Evolutionary conservation across 805 yeast species (phyloP).

Genomic region (Candida tibetensis): DNA sequence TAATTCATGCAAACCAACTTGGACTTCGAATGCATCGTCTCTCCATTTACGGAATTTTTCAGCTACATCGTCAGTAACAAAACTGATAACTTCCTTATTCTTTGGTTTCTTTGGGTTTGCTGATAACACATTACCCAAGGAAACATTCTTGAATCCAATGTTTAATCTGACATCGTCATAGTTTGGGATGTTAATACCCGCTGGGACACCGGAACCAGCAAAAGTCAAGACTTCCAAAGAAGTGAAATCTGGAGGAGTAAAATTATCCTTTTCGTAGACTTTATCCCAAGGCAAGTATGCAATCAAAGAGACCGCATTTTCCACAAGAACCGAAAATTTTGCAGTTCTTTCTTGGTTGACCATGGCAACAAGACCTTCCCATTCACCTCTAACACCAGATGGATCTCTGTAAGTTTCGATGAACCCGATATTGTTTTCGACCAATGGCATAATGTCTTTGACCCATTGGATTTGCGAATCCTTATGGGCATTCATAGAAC

Average conservation of each 20-base stretch:
- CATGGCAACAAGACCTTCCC: constrained; percentile 90
- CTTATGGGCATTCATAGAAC: constrained; percentile 82
- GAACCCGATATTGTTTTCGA: constrained; percentile 77
- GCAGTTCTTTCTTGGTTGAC: constrained; percentile 84
- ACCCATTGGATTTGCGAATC: constrained; percentile 86
- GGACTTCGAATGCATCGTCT: constrained; percentile 85
- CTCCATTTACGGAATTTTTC: constrained; percentile 66
- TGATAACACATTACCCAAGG: constrained; percentile 79
- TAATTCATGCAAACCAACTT: constrained; percentile 89
- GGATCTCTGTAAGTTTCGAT: constrained; percentile 94
- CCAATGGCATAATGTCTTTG: constrained; percentile 74
- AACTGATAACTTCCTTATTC: constrained; percentile 66
- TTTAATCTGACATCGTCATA: constrained; percentile 85
- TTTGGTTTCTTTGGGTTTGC: constrained; percentile 64
- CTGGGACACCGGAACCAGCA: constrained; percentile 88
- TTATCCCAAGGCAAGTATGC: constrained; percentile 72
- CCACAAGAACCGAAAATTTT: constrained; percentile 70
- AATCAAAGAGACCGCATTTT: constrained; percentile 63
- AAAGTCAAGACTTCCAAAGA: constrained; percentile 86
- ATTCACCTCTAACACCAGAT: constrained; percentile 87
- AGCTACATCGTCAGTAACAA: constrained; percentile 52
- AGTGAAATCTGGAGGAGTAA: constrained; percentile 90
- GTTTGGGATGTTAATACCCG: constrained; percentile 91
- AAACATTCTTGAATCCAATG: constrained; percentile 85
- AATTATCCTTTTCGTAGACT: constrained; percentile 76